Percentiles rank a stretch among this genome's conserved stretches.
phyloP scores from a whole-genome alignment of 2,329 filamentous ascomycete species.

The Ceratocystis destructans region DNA sequence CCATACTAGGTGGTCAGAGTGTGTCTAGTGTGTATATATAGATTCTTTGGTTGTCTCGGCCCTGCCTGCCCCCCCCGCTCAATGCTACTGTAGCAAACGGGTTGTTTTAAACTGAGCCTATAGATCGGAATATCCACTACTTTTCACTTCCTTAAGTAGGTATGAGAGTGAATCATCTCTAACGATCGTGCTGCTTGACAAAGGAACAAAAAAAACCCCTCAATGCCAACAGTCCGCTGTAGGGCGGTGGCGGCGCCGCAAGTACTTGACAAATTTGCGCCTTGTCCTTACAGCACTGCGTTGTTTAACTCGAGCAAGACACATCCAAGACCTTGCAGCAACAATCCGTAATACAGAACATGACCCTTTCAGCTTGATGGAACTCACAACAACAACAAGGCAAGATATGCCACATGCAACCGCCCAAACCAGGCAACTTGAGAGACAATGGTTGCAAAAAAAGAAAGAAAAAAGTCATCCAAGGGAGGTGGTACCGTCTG shows the following conservation, averaged over 20 bases:
- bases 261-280: not conserved
- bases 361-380: not conserved
- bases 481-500: not conserved
- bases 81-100: conserved; percentile 6
- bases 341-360: not conserved
- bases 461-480: not conserved
- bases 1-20: not conserved
- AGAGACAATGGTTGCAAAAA: not conserved
- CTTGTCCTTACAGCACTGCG: not conserved
- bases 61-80: not conserved
- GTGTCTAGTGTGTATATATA: not conserved
- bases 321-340: not conserved
- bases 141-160: not conserved
- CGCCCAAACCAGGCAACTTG: not conserved
- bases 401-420: not conserved
- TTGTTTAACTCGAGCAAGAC: not conserved
- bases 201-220: no score
- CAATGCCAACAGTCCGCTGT: no score
- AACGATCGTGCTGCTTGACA: no score
- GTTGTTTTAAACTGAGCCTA: not conserved
- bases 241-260: not conserved
- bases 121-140: not conserved
- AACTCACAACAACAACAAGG: not conserved
- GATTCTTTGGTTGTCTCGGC: not conserved
- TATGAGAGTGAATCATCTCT: no score